phyloP scores from a whole-genome alignment of 2,329 filamentous ascomycete species.

The Botrytis tulipae region DNA sequence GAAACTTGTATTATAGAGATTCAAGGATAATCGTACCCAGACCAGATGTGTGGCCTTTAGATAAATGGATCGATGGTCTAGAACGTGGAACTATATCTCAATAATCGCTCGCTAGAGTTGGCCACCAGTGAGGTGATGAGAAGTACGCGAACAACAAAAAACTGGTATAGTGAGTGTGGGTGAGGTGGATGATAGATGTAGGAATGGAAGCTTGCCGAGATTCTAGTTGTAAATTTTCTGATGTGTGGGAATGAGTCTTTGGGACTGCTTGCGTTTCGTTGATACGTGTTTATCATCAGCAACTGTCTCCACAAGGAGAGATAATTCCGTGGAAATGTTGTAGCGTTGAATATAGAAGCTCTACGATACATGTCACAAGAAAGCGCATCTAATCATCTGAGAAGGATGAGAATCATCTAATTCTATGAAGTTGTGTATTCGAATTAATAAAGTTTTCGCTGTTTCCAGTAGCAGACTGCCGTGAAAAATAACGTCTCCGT shows the following conservation, averaged over 20 bases:
- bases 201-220: not conserved
- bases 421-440: not conserved
- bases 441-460: not conserved
- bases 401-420: not conserved
- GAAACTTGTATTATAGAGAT: not conserved
- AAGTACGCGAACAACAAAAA: no score
- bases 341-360: not conserved
- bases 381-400: not conserved
- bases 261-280: not conserved
- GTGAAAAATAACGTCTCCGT: not conserved
- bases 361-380: not conserved
- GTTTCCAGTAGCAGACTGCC: not conserved
- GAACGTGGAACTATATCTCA: not conserved
- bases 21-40: not conserved
- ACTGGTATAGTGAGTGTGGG: not conserved
- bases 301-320: accelerated
- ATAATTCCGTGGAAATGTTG: not conserved
- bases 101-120: not conserved
- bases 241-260: not conserved
- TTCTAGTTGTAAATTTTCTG: not conserved
- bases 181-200: not conserved
- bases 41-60: not conserved
- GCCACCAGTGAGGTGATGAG: not conserved
- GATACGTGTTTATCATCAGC: not conserved
- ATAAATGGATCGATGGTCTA: not conserved